phyloP scores from a whole-genome alignment of 257 asterid genomes.

The Anisodus acutangulus region DNA sequence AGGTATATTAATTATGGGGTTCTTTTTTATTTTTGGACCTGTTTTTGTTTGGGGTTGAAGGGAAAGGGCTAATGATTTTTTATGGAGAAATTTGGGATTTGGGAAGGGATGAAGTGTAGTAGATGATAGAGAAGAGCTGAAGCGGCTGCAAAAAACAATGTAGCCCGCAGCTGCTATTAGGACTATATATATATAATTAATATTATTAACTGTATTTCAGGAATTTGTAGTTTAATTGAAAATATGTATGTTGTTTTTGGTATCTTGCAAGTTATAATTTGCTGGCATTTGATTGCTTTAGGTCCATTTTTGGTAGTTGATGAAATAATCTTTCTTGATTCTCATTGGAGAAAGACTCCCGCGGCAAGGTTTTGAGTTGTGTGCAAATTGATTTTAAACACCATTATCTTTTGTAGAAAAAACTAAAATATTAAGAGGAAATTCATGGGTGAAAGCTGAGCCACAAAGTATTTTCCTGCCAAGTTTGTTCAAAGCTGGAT shows the following conservation, averaged over 20 bases:
- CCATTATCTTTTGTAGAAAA: too few species aligned
- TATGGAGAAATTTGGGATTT: constrained; percentile 22
- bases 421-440: neutral
- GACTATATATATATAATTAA: neutral
- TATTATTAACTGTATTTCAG: neutral
- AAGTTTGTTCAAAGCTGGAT: neutral
- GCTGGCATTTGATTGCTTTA: neutral
- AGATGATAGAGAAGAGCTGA: constrained; percentile 51
- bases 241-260: neutral
- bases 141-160: constrained; percentile 68
- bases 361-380: too few species aligned
- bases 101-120: constrained; percentile 21
- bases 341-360: too few species aligned
- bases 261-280: neutral
- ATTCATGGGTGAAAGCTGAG: neutral
- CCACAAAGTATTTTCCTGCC: neutral
- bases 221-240: constrained; percentile 17
- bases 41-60: neutral
- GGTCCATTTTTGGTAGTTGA: neutral
- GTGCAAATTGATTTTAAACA: too few species aligned
- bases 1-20: constrained; percentile 33
- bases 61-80: neutral
- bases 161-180: constrained; percentile 74
- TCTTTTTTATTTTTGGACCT: constrained; percentile 18
- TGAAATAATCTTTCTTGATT: too few species aligned